Conservation (phyloP, 2,329 filamentous ascomycete genomes). For the Pestalotiopsis sp. region DNA sequence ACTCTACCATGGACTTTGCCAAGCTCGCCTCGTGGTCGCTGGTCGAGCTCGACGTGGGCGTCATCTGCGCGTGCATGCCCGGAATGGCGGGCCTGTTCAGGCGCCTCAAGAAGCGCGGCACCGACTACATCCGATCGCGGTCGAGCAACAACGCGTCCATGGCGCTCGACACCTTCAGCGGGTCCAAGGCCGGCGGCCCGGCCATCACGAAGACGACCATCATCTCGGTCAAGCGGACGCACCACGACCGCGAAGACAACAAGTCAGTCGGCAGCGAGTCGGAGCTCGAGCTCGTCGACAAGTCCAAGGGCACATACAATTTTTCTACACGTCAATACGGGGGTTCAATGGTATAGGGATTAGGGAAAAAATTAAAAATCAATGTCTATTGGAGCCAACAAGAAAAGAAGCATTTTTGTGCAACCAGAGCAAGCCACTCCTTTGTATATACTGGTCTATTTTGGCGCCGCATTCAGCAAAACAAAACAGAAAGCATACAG, state of each 20-base stretch:
- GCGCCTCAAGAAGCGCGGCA: conserved; percentile 15
- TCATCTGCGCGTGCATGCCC: conserved; percentile 16
- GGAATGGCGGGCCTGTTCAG: conserved; percentile 15
- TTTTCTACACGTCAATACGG: neutral
- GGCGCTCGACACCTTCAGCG: neutral
- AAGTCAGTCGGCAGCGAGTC: conserved; percentile 3
- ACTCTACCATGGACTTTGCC: conserved; percentile 13
- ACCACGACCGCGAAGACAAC: neutral
- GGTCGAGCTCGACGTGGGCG: conserved; percentile 14
- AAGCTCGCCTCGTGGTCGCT: conserved; percentile 14
- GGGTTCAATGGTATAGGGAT: neutral
- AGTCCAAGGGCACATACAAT: conserved; percentile 3
- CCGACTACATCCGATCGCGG: conserved; percentile 18
- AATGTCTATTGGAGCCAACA: neutral
- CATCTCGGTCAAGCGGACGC: conserved; percentile 13
- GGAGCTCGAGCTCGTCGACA: conserved; percentile 12
- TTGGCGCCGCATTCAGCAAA: neutral
- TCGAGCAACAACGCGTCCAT: conserved; percentile 12
- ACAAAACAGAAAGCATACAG: neutral
- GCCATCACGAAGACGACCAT: conserved; percentile 15
- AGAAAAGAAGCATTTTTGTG: neutral
- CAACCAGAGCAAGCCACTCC: neutral
- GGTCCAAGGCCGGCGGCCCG: neutral
- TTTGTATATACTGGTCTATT: neutral
- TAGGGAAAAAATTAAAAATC: neutral